Percentiles rank a stretch among this genome's conserved stretches.
These are phyloP conservation scores for Talaromyces wortmannii DNA, from an alignment of 495 filamentous ascomycete species.

Conservation along the genomic window DNA sequence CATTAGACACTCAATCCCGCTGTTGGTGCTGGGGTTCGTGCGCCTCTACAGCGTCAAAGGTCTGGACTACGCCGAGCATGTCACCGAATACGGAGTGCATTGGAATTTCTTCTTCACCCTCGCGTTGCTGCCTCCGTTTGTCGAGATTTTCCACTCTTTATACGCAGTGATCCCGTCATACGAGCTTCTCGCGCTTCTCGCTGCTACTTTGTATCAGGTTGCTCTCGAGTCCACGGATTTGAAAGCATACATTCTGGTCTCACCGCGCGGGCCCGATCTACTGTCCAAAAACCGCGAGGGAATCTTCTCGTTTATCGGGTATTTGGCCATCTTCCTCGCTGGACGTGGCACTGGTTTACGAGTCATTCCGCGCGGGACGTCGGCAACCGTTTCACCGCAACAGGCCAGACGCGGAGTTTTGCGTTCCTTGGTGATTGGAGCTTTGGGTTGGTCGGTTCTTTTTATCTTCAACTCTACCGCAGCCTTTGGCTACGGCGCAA, in stretches of 20 bases:
- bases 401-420: slow-evolving; percentile 48
- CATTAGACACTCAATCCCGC: slow-evolving; percentile 71
- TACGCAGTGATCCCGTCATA: slow-evolving; percentile 59
- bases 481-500: slow-evolving; percentile 55
- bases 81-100: slow-evolving; percentile 96
- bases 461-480: slow-evolving; percentile 62
- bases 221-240: slow-evolving; percentile 69
- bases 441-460: slow-evolving; percentile 56
- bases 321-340: slow-evolving; percentile 89
- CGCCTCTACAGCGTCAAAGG: slow-evolving; percentile 87
- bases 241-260: slow-evolving; percentile 79
- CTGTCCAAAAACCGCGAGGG: slow-evolving; percentile 90
- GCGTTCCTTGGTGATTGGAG: slow-evolving; percentile 51
- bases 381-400: slow-evolving; percentile 16
- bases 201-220: slow-evolving; percentile 63
- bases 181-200: slow-evolving; percentile 58
- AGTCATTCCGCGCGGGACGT: slow-evolving; percentile 57
- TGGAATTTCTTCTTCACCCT: slow-evolving; percentile 99
- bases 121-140: slow-evolving; percentile 79
- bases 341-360: slow-evolving; percentile 77
- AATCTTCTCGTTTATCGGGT: slow-evolving; percentile 86
- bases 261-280: slow-evolving; percentile 62
- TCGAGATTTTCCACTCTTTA: slow-evolving; percentile 73
- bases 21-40: slow-evolving; percentile 74
- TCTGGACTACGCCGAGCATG: slow-evolving; percentile 92